Evolutionary conservation across 169 alveolate genomes (phyloP), one percentile per base, ranked within the genome.

Genomic region (Plasmodium gallinaceum): DNA sequence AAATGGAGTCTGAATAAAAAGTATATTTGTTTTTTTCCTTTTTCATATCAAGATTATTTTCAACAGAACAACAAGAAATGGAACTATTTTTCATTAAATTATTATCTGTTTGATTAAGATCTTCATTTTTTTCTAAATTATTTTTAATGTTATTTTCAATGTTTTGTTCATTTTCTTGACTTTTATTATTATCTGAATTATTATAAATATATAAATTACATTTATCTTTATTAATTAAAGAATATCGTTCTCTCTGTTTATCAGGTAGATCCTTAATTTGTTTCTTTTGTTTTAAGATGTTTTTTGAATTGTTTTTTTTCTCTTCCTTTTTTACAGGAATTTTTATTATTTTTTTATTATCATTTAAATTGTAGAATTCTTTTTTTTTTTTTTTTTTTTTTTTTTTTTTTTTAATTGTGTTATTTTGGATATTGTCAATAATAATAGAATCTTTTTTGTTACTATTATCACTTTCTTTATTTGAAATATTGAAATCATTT

Each of bases 281-380:
- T n/a, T 24, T 70, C 39, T 37, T 39, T 20, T 39, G 8, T 60
- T 43, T 37, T 70, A 32, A 32, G 32, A 46, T 20, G 45, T 46
- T 70, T 43, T 62, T 62, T 1, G 20, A 7, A 26, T 22, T 62
- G 20, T 71, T 60, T 8, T 71, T 71, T 71, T 24, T 71, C 39
- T 71, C 83, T 12, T 22, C 83, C 22, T 22, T 71, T 42, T 51
- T 24, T 71, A 71, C 6, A 12, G 83, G 48, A 51, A 12, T 51
- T 16, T 71, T 71, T 22, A 71, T 71, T 42, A 48, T 71, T 22
- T 71, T 71, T 42, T 71, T 71, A 60, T 48, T 71, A 24, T 8
- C 24, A 52, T 14, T 71, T 22, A 60, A n/a, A 32, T 42, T 52
- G 9, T 20, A 22, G 7, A n/a, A 24, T 22, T n/a, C n/a, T 71